Evolutionary conservation across 2,329 filamentous ascomycete genomes (phyloP), one percentile per base, ranked within the genome.

Genomic region (Neodidymelliopsis sp.): DNA sequence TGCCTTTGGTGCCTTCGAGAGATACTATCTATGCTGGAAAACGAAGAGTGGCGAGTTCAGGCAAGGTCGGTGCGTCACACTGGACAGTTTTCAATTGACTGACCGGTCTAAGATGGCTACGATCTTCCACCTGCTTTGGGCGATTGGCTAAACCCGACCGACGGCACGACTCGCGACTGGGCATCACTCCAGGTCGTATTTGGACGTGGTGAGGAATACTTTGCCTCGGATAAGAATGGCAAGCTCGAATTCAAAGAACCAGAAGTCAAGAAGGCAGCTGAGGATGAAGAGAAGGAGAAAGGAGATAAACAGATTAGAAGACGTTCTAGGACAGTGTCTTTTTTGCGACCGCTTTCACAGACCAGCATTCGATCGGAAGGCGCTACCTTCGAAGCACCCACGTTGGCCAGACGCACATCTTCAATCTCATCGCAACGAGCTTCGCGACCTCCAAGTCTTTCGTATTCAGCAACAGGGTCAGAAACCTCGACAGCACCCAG

Each of bases 1-100:
- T 44, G 72, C 72, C 1, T 71, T 74, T 39, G 72, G 72, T 0
- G 71, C 71, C 0, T 75, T 75, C 27, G 72, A 73, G 31, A 58
- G 70, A 34, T 74, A 74, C 43, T 75, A 73, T 36, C 60, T 75
- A 6, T 74, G 71, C 42, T 75, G 71, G 72, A 72, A 66, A 48
- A 73, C 65, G 13, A 60, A 56, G 28, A 55, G 57, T 13, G 72
- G 72, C 6, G 57, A 67, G 20, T 74, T 66, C 38, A 62, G 58
- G 34, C 72, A 74, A 67, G 71, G 71, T 73, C 45, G 24, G 56
- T 19, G 39, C 20, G 19, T 20, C 4, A 2, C 15, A 22, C n/a
- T 34, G 8, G 23, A 5, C 24, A 15, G 16, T 13, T 4, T n/a
- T 13, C 2, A 2, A 4, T 13, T 10, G 12, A 23, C 35, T 49